Percentiles rank a stretch among this genome's conserved stretches.
phyloP scores from a whole-genome alignment of 495 filamentous ascomycete genomes.

The Neurospora pannonica region DNA sequence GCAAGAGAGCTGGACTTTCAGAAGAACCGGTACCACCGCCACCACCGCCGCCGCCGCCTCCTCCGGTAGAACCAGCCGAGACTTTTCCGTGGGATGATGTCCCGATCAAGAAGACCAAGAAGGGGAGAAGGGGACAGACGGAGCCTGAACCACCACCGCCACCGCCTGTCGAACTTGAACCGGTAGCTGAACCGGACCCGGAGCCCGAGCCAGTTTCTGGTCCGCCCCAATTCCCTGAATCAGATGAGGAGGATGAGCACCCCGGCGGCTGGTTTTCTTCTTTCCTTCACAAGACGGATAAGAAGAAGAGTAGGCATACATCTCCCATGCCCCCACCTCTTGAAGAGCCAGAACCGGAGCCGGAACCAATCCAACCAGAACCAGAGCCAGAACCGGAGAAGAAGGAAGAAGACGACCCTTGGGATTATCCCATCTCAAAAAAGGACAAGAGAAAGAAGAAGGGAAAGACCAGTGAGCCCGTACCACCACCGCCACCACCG shows the following conservation, averaged over 20 bases:
- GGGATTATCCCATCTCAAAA: conserved; percentile 10
- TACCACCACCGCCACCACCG: conserved; percentile 4
- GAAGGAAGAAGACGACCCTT: conserved; percentile 15
- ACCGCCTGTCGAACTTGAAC: conserved; percentile 14
- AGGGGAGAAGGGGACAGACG: conserved; percentile 16
- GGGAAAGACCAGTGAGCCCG: conserved; percentile 9
- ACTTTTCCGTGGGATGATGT: neutral
- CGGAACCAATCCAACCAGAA: conserved; percentile 8
- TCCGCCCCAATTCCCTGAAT: neutral
- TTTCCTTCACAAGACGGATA: conserved; percentile 15
- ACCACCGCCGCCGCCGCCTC: neutral
- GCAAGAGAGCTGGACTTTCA: conserved; percentile 1
- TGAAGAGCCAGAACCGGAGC: conserved; percentile 6
- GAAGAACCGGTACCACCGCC: neutral
- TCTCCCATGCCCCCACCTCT: neutral
- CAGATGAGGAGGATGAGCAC: conserved; percentile 1
- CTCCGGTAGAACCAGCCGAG: neutral
- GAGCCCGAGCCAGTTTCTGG: conserved; percentile 11
- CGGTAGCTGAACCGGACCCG: conserved; percentile 15
- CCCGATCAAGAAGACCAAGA: conserved; percentile 2
- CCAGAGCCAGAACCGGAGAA: conserved; percentile 25
- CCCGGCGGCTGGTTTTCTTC: conserved; percentile 8
- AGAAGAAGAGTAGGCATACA: conserved; percentile 20
- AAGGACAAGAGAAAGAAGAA: conserved; percentile 28
- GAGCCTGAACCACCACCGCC: conserved; percentile 7